Evolutionary conservation across 179 eudicot genomes (phyloP), one percentile per base, ranked within the genome.

Genomic region (Gypsophila paniculata): DNA sequence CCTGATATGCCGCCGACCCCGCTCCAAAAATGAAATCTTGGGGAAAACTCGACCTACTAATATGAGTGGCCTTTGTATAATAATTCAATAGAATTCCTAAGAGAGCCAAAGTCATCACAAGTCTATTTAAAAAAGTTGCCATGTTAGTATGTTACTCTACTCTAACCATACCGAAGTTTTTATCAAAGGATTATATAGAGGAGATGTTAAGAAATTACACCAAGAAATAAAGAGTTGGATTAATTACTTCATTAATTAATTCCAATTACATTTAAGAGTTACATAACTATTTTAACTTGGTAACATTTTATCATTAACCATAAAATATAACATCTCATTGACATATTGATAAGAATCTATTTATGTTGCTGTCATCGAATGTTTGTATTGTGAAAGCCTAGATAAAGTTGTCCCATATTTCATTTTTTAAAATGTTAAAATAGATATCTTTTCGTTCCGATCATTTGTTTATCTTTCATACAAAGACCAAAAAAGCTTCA

Each of bases 21-120:
- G 71, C 71, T 17, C 71, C 71, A 25, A 68, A 68, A 17, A 68
- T 68, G 10, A 68, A 68, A 68, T 68, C 48, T 52, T 51, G 8
- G 8, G 60, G 26, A 29, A 68, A 68, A 52, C 14, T 32, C n/a
- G 72, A 68, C 14, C 34, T 52, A n/a, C 17, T 32, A 51, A 53
- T 68, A 15, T 36, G 48, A 5, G 70, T 21, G 13, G n/a, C 70
- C 22, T 66, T 44, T 22, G 36, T 23, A 29, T 29, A n/a, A 17
- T 22, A 17, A 68, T 17, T 49, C 6, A 49, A 32, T 25, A 68
- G 25, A 49, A 26, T 3, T 4, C 67, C 67, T 34, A 68, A 12
- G 2, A 68, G 22, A 0, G 8, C 58, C 3, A 68, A 0, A 6
- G 71, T 25, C 14, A 49, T 1, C 15, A 68, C 9, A 7, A 51